Conservation (phyloP, 495 filamentous ascomycete genomes). For the Extremus antarcticus region DNA sequence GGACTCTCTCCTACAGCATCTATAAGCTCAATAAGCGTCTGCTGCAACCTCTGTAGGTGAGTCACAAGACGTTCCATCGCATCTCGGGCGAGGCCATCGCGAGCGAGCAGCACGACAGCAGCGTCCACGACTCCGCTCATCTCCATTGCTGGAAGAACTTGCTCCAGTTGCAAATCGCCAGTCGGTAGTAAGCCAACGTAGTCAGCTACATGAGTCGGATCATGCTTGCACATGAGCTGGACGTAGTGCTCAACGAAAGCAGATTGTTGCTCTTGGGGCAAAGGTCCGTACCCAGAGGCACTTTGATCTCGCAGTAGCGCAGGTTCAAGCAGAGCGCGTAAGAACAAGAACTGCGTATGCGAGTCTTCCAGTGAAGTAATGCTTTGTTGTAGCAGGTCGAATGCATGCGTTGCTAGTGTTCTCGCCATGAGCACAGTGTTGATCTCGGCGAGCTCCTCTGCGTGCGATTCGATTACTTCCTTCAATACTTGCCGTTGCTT, state of each 20-base stretch:
- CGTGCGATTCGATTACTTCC: conserved; percentile 56
- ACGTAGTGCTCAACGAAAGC: conserved; percentile 76
- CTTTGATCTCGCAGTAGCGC: conserved; percentile 15
- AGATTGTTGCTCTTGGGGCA: not conserved
- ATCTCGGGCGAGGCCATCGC: conserved; percentile 72
- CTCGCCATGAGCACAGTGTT: conserved; percentile 58
- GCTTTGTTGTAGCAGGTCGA: conserved; percentile 61
- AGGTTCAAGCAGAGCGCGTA: conserved; percentile 69
- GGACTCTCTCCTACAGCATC: conserved; percentile 42
- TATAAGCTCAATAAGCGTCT: conserved; percentile 64
- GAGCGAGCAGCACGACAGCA: conserved; percentile 78
- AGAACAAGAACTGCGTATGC: conserved; percentile 62
- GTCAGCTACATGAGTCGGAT: conserved; percentile 69
- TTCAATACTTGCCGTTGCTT: conserved; percentile 69
- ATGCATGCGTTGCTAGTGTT: conserved; percentile 54
- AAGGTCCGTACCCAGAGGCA: not conserved
- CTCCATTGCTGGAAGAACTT: conserved; percentile 79
- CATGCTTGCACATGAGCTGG: conserved; percentile 75
- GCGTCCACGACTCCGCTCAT: conserved; percentile 83
- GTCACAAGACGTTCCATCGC: conserved; percentile 75
- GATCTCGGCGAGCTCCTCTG: conserved; percentile 56
- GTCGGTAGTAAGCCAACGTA: conserved; percentile 72
- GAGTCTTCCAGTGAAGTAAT: conserved; percentile 52
- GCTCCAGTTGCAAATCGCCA: conserved; percentile 68
- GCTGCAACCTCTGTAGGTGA: conserved; percentile 68